Evolutionary conservation across 1,284 basidiomycete genomes (phyloP).

Genomic region (Agroathelia rolfsii): DNA sequence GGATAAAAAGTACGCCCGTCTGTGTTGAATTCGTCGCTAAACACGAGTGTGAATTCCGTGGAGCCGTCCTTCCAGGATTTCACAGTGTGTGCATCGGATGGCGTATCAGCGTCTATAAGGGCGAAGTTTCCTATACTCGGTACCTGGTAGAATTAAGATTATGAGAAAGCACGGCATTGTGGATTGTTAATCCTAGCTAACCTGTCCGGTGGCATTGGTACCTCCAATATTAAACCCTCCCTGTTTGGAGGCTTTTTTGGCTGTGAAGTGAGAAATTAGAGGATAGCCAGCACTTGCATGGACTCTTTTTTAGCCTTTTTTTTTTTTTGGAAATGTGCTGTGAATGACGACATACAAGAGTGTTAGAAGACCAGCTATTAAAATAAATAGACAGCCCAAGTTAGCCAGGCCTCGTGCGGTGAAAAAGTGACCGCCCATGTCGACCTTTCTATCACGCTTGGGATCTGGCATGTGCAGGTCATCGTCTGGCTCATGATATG

Average conservation of each 20-base stretch:
- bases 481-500: conserved; percentile 19
- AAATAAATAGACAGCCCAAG: conserved; percentile 50
- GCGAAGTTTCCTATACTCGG: conserved; percentile 42
- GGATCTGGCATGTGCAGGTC: conserved; percentile 44
- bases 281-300: conserved; percentile 40
- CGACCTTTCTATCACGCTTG: conserved; percentile 15
- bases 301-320: conserved; percentile 2
- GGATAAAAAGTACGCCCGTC: conserved; percentile 41
- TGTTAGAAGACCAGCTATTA: conserved; percentile 36
- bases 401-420: conserved; percentile 49
- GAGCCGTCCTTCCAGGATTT: conserved; percentile 36
- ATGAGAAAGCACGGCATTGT: no score
- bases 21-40: conserved; percentile 47
- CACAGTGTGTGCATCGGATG: conserved; percentile 31
- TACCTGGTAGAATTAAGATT: conserved; percentile 29
- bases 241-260: conserved; percentile 20
- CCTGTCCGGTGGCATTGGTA: conserved; percentile 64
- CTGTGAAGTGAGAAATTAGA: conserved; percentile 38
- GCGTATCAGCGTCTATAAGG: conserved; percentile 56
- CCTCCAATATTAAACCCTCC: conserved; percentile 64
- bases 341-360: conserved; percentile 36
- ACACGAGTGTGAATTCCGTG: conserved; percentile 30
- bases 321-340: conserved; percentile 6
- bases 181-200: conserved; percentile 15
- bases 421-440: conserved; percentile 25